phyloP scores from a whole-genome alignment of 2,329 filamentous ascomycete genomes.

The Verticillium longisporum region DNA sequence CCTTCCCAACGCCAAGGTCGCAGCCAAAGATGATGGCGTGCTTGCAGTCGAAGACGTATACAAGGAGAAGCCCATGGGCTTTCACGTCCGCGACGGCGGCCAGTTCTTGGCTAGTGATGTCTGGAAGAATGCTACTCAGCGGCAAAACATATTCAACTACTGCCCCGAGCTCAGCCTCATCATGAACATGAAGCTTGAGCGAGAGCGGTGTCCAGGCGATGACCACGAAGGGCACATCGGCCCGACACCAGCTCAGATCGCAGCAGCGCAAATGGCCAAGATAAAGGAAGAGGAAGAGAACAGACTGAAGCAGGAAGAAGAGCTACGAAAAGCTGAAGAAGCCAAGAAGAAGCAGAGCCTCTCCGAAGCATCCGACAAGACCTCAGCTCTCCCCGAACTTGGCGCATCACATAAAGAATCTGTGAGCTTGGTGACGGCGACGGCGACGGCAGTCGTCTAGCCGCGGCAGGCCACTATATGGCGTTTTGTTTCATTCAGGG shows the following conservation, averaged over 20 bases:
- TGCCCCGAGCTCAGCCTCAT: constrained; percentile 50
- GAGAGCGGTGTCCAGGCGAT: constrained; percentile 35
- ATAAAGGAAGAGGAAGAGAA: constrained; percentile 5
- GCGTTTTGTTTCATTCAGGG: not conserved
- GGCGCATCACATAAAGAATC: not conserved
- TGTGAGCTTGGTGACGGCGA: not conserved
- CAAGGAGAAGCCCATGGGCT: constrained; percentile 46
- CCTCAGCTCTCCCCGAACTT: not conserved
- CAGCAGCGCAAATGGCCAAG: constrained; percentile 3
- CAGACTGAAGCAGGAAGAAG: constrained; percentile 4
- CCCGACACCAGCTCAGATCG: constrained; percentile 3
- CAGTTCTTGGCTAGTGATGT: constrained; percentile 31
- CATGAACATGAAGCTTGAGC: constrained; percentile 49
- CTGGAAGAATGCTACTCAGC: constrained; percentile 36
- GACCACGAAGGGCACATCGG: constrained; percentile 18
- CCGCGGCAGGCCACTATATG: not conserved
- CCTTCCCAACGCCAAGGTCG: constrained; percentile 41
- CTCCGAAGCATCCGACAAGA: not conserved
- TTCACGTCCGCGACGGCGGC: constrained; percentile 40
- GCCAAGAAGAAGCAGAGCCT: constrained; percentile 3
- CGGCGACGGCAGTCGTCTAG: not conserved
- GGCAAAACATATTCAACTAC: constrained; percentile 44
- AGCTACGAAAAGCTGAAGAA: constrained; percentile 1
- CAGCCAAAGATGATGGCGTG: constrained; percentile 30
- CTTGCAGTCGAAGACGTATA: constrained; percentile 45